phyloP scores from a whole-genome alignment of 352 stramenopile genomes.

The Globisporangium spiculum region DNA sequence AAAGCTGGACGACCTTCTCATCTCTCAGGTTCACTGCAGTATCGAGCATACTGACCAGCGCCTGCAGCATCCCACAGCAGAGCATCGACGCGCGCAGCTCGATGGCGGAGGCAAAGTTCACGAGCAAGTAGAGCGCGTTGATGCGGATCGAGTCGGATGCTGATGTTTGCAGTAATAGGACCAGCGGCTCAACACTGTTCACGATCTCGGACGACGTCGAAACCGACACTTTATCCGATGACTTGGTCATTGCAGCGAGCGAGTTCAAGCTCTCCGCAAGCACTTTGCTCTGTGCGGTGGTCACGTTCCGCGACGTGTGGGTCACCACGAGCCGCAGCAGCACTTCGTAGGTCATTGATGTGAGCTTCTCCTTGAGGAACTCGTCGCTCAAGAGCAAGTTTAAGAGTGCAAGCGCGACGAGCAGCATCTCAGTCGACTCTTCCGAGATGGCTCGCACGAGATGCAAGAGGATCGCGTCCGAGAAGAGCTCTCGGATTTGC shows the following conservation, averaged over 20 bases:
- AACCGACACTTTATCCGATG: conserved; percentile 20
- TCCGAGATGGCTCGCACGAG: conserved; percentile 55
- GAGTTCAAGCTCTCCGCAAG: conserved; percentile 48
- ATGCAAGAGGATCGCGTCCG: conserved; percentile 36
- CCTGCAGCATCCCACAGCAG: conserved; percentile 36
- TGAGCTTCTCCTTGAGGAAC: conserved; percentile 44
- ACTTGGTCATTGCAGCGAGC: conserved; percentile 47
- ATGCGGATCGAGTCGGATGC: conserved; percentile 36
- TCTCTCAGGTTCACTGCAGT: conserved; percentile 22
- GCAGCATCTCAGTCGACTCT: conserved; percentile 29
- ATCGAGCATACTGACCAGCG: conserved; percentile 29
- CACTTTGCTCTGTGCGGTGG: conserved; percentile 23
- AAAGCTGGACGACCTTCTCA: conserved; percentile 62
- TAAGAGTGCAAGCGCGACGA: conserved; percentile 44
- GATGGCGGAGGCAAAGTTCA: conserved; percentile 55
- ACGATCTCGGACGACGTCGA: conserved; percentile 37
- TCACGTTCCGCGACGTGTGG: conserved; percentile 9
- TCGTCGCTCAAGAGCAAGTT: conserved; percentile 53
- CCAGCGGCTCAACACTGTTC: conserved; percentile 43
- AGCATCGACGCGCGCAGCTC: conserved; percentile 46
- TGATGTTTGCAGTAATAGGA: conserved; percentile 32
- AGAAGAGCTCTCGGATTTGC: conserved; percentile 25
- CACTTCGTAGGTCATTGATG: conserved; percentile 60
- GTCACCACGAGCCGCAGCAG: conserved; percentile 48
- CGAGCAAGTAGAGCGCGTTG: conserved; percentile 60